Conservation (phyloP, 495 filamentous ascomycete species). For the Podospora comata region DNA sequence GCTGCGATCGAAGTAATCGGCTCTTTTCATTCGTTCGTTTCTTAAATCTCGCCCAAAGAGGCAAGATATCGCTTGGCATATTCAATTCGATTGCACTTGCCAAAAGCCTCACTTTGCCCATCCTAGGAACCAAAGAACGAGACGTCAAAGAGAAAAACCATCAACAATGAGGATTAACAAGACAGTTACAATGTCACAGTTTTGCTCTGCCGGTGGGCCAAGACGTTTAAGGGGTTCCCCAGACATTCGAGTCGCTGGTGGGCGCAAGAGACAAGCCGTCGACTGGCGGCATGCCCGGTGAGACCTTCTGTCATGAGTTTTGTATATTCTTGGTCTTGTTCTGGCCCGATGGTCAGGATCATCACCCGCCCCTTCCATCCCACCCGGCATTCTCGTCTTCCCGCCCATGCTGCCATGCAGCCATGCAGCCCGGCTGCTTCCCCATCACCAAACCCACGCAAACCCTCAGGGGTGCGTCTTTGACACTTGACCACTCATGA, state of each 20-base stretch:
- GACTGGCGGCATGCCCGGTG: neutral
- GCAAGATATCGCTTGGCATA: neutral
- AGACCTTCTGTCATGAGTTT: neutral
- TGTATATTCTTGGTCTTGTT: neutral
- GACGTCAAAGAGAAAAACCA: neutral
- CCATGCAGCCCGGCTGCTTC: neutral
- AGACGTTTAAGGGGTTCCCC: too few relatives aligned
- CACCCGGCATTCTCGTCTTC: too few relatives aligned
- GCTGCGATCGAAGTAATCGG: neutral
- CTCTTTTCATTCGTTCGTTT: neutral
- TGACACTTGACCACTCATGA: neutral
- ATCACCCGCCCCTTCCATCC: neutral
- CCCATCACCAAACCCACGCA: neutral
- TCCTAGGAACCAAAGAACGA: neutral
- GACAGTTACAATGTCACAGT: too few relatives aligned
- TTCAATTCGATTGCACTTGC: neutral
- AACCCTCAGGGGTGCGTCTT: neutral
- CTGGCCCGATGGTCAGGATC: neutral
- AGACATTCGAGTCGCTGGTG: neutral
- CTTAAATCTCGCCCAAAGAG: neutral
- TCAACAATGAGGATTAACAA: too few relatives aligned
- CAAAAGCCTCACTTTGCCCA: neutral
- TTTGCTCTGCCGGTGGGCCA: too few relatives aligned
- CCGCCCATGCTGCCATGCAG: too few relatives aligned
- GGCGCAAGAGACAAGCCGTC: neutral